These are phyloP conservation scores for Yarrowia sp. DNA, from an alignment of 805 yeast genomes.

Conservation along the genomic window DNA sequence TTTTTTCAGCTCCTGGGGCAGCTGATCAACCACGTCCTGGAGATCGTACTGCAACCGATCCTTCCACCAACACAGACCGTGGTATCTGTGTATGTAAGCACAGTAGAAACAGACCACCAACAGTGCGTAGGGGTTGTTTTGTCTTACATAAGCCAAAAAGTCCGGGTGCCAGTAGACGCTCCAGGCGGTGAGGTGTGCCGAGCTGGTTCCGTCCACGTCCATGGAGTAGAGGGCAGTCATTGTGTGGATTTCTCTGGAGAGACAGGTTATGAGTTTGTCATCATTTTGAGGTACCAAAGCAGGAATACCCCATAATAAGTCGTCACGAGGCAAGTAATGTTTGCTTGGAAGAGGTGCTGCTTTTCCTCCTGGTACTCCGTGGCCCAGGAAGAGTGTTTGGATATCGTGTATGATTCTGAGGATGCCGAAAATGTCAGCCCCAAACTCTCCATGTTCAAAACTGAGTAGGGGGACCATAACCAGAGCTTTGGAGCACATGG, in stretches of 20 bases:
- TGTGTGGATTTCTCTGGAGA: background rate
- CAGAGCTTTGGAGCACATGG: background rate
- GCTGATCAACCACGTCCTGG: background rate
- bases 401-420: background rate
- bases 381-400: background rate
- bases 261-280: background rate
- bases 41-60: background rate
- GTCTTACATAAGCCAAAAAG: background rate
- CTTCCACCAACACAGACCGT: background rate
- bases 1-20: background rate
- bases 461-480: background rate
- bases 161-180: background rate
- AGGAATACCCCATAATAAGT: background rate
- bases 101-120: background rate
- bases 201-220: background rate
- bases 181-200: background rate
- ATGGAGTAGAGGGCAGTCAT: background rate
- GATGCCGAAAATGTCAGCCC: background rate
- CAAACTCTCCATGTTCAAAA: background rate
- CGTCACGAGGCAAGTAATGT: background rate
- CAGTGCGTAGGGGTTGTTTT: background rate
- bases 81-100: background rate
- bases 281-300: background rate
- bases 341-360: background rate
- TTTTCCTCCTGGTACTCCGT: background rate